phyloP scores from a whole-genome alignment of 2,329 filamentous ascomycete species.

The Beauveria medogensis region DNA sequence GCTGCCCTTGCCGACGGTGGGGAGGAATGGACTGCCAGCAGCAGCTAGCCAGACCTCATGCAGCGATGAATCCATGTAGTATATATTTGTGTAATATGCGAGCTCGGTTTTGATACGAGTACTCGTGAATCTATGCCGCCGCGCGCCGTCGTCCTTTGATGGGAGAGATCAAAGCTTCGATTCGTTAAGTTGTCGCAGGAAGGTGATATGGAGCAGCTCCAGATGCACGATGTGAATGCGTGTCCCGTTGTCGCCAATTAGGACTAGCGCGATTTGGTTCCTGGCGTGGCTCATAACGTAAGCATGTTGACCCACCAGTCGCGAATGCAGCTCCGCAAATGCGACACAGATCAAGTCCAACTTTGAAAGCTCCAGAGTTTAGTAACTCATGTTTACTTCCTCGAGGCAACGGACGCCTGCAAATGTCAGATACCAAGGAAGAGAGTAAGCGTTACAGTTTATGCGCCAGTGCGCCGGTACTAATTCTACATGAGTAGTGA shows the following conservation, averaged over 20 bases:
- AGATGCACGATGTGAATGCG: conserved; percentile 24
- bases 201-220: conserved; percentile 17
- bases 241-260: conserved; percentile 24
- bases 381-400: not conserved
- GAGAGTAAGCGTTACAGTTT: conserved; percentile 25
- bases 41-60: conserved; percentile 91
- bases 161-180: not conserved
- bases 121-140: not conserved
- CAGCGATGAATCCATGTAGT: conserved; percentile 70
- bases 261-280: conserved; percentile 21
- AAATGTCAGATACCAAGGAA: conserved; percentile 27
- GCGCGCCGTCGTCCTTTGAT: not conserved
- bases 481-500: conserved; percentile 33
- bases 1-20: conserved; percentile 68
- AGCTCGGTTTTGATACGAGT: not conserved
- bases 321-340: conserved; percentile 1
- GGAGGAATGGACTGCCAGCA: conserved; percentile 75
- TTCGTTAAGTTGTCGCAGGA: conserved; percentile 6
- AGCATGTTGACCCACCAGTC: conserved; percentile 14
- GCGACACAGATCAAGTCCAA: not conserved
- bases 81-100: not conserved
- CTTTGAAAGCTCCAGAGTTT: not conserved
- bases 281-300: conserved; percentile 20
- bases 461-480: not conserved
- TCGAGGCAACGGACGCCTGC: not conserved